These are phyloP conservation scores for Aegilops longissima DNA, from an alignment of 176 grass and related monocot genomes.

Conservation along the genomic window DNA sequence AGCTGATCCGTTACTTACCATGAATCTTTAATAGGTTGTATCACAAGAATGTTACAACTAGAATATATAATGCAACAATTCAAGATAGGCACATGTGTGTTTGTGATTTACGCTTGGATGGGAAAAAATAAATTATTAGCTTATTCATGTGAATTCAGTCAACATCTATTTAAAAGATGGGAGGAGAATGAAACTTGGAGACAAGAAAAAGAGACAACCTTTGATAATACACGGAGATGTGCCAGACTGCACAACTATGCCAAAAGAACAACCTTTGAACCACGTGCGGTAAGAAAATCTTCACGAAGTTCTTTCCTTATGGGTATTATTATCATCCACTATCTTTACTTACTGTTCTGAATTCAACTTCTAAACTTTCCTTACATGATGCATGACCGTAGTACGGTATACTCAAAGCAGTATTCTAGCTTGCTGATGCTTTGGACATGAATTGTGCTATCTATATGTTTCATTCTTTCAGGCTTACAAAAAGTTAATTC, in stretches of 20 bases:
- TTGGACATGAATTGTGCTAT: neutral
- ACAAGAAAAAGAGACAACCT: neutral
- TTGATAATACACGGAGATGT: neutral
- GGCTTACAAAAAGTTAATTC: too few relatives aligned
- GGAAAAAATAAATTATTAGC: too few relatives aligned
- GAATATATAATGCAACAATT: too few relatives aligned
- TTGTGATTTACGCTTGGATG: too few relatives aligned
- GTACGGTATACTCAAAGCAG: neutral
- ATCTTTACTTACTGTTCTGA: neutral
- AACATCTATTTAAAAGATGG: neutral
- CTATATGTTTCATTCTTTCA: too few relatives aligned
- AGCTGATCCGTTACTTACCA: too few relatives aligned
- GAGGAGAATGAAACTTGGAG: neutral
- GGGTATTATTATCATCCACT: too few relatives aligned
- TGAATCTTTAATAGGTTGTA: too few relatives aligned
- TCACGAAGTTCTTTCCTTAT: too few relatives aligned
- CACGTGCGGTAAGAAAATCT: neutral
- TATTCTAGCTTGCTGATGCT: neutral
- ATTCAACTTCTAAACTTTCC: neutral
- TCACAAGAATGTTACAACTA: too few relatives aligned
- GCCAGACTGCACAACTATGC: neutral
- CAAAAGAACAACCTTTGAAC: neutral
- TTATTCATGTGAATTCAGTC: neutral
- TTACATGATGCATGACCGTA: neutral
- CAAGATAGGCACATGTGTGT: too few relatives aligned